Conservation (phyloP, 169 alveolate genomes). For the Sarcocystis neurona region DNA sequence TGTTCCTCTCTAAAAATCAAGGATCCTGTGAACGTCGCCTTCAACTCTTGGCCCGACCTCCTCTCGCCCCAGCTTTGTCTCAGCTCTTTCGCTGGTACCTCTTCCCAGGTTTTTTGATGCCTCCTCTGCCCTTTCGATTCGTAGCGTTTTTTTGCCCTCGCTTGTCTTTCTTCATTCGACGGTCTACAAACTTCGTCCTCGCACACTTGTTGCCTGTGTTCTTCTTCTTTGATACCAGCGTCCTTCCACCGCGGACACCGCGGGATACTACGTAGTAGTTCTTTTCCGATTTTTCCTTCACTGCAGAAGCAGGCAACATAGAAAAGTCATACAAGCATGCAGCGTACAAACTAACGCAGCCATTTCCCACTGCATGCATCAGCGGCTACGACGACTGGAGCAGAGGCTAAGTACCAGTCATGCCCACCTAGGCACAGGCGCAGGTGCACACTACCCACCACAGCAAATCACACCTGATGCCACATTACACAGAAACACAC, state of each 20-base stretch:
- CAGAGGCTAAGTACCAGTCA: background rate
- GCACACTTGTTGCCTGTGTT: conserved; percentile 11
- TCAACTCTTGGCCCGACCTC: too few relatives aligned
- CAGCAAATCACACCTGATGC: too few relatives aligned
- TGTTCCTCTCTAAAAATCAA: too few relatives aligned
- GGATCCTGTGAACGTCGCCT: too few relatives aligned
- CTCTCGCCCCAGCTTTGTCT: too few relatives aligned
- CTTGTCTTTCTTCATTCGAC: conserved; percentile 66
- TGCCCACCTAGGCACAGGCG: background rate
- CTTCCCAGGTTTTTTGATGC: too few relatives aligned
- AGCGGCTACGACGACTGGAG: background rate
- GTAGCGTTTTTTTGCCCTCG: conserved; percentile 49
- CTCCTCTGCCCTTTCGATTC: conserved; percentile 8
- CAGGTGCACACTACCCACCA: background rate
- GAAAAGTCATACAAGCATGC: background rate
- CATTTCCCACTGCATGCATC: background rate
- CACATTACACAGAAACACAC: too few relatives aligned
- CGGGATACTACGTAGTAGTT: conserved; percentile 40
- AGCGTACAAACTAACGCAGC: background rate
- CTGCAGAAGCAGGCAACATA: background rate
- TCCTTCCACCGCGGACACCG: conserved; percentile 45
- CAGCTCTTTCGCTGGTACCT: too few relatives aligned
- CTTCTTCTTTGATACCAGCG: conserved; percentile 14
- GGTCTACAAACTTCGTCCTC: conserved; percentile 63
- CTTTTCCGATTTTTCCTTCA: background rate